phyloP scores from a whole-genome alignment of 73 alveolate species.

The Effrenium voratum region DNA sequence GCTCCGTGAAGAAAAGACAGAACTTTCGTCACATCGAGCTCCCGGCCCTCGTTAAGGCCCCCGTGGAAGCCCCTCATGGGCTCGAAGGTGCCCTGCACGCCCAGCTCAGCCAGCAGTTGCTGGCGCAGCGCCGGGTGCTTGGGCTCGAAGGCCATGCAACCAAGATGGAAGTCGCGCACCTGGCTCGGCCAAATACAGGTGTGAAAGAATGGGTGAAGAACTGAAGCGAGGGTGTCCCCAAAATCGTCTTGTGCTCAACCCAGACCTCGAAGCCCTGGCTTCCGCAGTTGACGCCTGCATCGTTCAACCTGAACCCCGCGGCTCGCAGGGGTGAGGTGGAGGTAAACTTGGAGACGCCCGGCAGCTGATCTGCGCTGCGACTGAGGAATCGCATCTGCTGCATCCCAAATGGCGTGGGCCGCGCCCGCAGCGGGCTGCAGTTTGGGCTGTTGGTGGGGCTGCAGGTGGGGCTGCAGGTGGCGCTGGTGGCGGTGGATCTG shows the following conservation, averaged over 20 bases:
- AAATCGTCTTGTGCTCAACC: no score
- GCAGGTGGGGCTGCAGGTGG: constrained; percentile 20
- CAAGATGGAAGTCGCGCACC: constrained; percentile 49
- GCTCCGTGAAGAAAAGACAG: not conserved
- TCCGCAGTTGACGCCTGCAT: not conserved
- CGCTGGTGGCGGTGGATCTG: no score
- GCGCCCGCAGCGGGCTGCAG: constrained; percentile 1
- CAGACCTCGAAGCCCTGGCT: constrained; percentile 29
- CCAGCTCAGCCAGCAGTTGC: constrained; percentile 49
- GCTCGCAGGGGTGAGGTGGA: not conserved
- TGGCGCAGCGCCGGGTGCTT: constrained; percentile 27
- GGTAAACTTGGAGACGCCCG: not conserved
- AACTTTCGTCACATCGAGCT: not conserved
- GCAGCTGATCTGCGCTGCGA: constrained; percentile 79
- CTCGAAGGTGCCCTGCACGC: not conserved
- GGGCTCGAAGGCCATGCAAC: constrained; percentile 68
- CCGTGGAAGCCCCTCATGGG: constrained; percentile 80
- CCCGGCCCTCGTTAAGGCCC: constrained; percentile 57
- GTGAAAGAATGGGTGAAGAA: no score
- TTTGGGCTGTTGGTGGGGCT: not conserved
- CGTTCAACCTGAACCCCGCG: not conserved
- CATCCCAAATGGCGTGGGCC: no score
- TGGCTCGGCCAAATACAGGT: no score
- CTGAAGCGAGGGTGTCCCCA: no score
- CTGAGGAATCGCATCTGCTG: constrained; percentile 17